These are phyloP conservation scores for Daedaleopsis sinensis DNA, from an alignment of 768 basidiomycete genomes.

Conservation along the genomic window DNA sequence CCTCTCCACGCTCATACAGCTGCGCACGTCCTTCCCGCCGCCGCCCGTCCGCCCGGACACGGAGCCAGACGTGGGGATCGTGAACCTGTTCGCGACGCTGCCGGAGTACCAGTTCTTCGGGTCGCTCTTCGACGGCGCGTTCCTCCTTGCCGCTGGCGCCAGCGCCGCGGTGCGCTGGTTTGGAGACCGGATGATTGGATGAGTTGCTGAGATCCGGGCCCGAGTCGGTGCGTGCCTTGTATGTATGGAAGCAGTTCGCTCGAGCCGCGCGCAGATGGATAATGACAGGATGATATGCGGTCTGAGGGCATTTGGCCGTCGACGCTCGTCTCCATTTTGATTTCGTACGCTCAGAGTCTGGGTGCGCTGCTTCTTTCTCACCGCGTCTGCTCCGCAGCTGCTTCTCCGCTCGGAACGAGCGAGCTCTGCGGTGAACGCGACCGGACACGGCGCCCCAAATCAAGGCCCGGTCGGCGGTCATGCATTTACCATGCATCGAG, in stretches of 20 bases:
- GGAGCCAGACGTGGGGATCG: conserved; percentile 17
- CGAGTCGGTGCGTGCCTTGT: background rate
- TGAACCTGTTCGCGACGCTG: conserved; percentile 71
- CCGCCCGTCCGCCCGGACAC: conserved; percentile 38
- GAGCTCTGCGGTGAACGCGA: too few relatives aligned
- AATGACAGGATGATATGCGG: background rate
- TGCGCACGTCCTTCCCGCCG: conserved; percentile 80
- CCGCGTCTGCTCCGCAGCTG: too few relatives aligned
- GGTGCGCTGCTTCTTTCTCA: too few relatives aligned
- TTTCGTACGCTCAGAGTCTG: background rate
- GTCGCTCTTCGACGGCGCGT: conserved; percentile 72
- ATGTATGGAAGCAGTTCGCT: background rate
- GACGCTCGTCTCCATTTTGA: background rate
- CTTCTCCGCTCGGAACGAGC: too few relatives aligned
- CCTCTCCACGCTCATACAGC: conserved; percentile 79
- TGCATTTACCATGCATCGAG: too few relatives aligned
- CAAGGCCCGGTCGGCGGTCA: too few relatives aligned
- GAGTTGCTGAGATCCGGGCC: background rate
- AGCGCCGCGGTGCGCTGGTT: conserved; percentile 58
- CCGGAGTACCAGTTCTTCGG: conserved; percentile 78
- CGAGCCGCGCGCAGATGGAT: background rate
- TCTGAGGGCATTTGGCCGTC: too few relatives aligned
- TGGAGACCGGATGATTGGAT: conserved; percentile 33
- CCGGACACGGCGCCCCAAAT: too few relatives aligned
- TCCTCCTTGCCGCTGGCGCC: conserved; percentile 58